A percentile compares a stretch with the other conserved stretches of the same genome.
phyloP scores from a whole-genome alignment of 2,329 filamentous ascomycete species.

The Trichoderma endophyticum region DNA sequence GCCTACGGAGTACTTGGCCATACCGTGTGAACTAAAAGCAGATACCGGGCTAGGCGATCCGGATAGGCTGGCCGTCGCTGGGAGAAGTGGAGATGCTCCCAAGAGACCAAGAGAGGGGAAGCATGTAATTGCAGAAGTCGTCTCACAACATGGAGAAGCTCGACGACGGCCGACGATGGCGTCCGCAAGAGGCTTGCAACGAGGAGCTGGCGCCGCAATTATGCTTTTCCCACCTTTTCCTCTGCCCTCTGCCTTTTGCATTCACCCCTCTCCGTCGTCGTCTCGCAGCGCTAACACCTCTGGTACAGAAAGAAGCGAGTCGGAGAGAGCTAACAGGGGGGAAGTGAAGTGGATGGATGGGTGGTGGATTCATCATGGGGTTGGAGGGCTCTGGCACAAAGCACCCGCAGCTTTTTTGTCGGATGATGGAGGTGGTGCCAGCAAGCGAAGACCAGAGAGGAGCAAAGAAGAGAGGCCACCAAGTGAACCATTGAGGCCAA shows the following conservation, averaged over 20 bases:
- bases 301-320: neutral
- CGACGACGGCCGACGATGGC: neutral
- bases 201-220: constrained; percentile 13
- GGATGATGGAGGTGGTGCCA: constrained; percentile 14
- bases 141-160: constrained; percentile 13
- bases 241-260: neutral
- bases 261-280: neutral
- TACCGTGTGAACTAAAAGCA: constrained; percentile 11
- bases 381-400: neutral
- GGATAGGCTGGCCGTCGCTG: constrained; percentile 19
- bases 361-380: constrained; percentile 2
- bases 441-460: neutral
- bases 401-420: neutral
- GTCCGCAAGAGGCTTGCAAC: constrained; percentile 7
- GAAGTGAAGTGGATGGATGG: neutral
- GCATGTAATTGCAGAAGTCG: neutral
- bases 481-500: neutral
- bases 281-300: neutral
- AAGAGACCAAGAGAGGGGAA: neutral
- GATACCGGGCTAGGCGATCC: constrained; percentile 15
- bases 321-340: constrained; percentile 11
- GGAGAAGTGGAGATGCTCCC: constrained; percentile 11
- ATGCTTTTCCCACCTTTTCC: neutral
- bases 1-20: neutral
- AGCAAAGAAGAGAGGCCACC: neutral